Conservation (phyloP, 169 alveolate genomes). For the Cryptosporidium xiaoi region DNA sequence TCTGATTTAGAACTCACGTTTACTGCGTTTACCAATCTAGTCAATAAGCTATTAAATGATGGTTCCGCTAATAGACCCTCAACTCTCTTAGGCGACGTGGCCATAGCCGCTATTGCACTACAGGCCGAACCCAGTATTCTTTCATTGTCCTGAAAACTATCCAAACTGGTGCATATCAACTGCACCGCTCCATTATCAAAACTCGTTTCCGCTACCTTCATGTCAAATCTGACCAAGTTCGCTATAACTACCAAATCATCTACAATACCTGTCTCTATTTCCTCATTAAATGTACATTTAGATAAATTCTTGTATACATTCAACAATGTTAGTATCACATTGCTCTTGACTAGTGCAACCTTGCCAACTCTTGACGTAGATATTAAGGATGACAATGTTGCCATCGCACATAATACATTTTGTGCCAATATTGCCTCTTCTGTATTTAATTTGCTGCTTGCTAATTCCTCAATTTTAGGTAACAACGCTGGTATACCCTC, state of each 20-base stretch:
- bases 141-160: slow-evolving; percentile 84
- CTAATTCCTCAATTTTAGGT: slow-evolving; percentile 33
- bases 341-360: slow-evolving; percentile 52
- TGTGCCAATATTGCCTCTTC: slow-evolving; percentile 34
- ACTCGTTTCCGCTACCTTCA: slow-evolving; percentile 85
- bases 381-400: slow-evolving; percentile 29
- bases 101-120: slow-evolving; percentile 89
- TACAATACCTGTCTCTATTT: slow-evolving; percentile 66
- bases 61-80: slow-evolving; percentile 83
- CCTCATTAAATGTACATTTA: slow-evolving; percentile 41
- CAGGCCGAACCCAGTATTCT: slow-evolving; percentile 87
- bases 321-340: slow-evolving; percentile 18
- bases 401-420: slow-evolving; percentile 20
- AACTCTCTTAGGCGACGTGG: slow-evolving; percentile 87
- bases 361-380: slow-evolving; percentile 50
- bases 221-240: slow-evolving; percentile 85
- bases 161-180: slow-evolving; percentile 85
- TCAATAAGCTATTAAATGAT: slow-evolving; percentile 82
- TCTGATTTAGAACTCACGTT: slow-evolving; percentile 75
- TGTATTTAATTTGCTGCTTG: slow-evolving; percentile 1
- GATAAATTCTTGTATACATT: slow-evolving; percentile 45
- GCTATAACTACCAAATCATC: slow-evolving; percentile 79
- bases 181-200: slow-evolving; percentile 84
- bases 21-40: slow-evolving; percentile 80
- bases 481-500: slow-evolving; percentile 45